Evolutionary conservation across 2,329 filamentous ascomycete genomes (phyloP).

Genomic region (Septoria petroselini): DNA sequence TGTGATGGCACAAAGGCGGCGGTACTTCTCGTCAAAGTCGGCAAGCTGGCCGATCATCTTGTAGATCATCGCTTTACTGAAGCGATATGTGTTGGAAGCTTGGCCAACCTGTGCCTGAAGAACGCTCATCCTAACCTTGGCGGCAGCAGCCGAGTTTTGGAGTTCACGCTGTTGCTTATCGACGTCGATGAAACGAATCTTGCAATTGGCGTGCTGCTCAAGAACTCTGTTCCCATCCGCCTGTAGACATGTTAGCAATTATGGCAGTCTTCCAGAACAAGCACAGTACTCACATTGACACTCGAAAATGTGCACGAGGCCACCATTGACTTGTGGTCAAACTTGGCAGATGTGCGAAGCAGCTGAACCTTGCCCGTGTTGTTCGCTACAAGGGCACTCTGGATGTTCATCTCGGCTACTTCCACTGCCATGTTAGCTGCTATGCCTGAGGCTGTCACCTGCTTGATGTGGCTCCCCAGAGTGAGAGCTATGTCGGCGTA

Average conservation of each 20-base stretch:
- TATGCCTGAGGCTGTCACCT: background rate
- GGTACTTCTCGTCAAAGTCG: slow-evolving; percentile 31
- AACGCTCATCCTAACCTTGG: slow-evolving; percentile 6
- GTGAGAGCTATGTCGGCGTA: slow-evolving; percentile 39
- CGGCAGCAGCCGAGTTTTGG: slow-evolving; percentile 28
- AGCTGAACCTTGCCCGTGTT: slow-evolving; percentile 13
- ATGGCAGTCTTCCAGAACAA: too few species aligned
- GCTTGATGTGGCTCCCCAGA: slow-evolving; percentile 31
- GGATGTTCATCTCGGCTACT: background rate
- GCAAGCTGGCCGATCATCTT: slow-evolving; percentile 19
- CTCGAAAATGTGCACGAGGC: slow-evolving; percentile 13
- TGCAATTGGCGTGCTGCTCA: slow-evolving; percentile 16
- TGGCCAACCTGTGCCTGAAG: slow-evolving; percentile 4
- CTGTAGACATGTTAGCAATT: background rate
- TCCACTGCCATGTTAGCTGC: background rate
- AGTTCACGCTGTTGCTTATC: slow-evolving; percentile 27
- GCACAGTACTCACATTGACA: slow-evolving; percentile 5
- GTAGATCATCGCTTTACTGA: slow-evolving; percentile 20
- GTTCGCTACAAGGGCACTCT: slow-evolving; percentile 27
- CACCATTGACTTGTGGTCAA: slow-evolving; percentile 5
- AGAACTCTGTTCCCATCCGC: slow-evolving; percentile 3
- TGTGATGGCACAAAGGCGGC: slow-evolving; percentile 40
- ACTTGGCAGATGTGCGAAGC: slow-evolving; percentile 13
- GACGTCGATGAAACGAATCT: slow-evolving; percentile 20
- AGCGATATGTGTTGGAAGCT: slow-evolving; percentile 27